Base-by-base conservation (phyloP, 345 rosid genomes). In the Eucalyptus victrix region DNA sequence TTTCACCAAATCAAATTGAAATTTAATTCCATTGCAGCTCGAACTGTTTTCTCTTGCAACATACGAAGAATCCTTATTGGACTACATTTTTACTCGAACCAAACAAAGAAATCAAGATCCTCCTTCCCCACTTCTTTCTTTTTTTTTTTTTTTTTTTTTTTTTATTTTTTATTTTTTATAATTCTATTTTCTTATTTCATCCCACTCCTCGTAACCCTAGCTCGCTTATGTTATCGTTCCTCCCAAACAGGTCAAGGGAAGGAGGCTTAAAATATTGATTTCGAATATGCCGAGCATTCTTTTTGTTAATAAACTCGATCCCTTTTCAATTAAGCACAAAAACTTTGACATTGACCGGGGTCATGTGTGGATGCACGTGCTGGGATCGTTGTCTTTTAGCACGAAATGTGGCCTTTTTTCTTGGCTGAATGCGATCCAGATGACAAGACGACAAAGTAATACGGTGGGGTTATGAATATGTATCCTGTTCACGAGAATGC, bases 111-210 rank as follows among this genome's bases (percentile, higher is more conserved):
- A 1, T n/a, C 76, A 4, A 15, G 37, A 65, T n/a, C 21, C 26
- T 34, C 14, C 2, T 69, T 67, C 42, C 23, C 28, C 23, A 8
- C 51, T 53, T 21, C 10, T 54, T 21, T 1, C 19, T 53, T 0
- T 50, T 50, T 1, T 49, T 49, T 3, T 49, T 49, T 12, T 50
- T 17, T 3, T 54, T 21, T 0, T 53, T 51, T 0, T 53, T 53
- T 2, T 53, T 51, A 1, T 6, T 17, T 16, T 51, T 51, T 17
- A 2, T 56, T 56, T 24, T 23, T 56, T 8, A 2, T 65, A 9
- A 67, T 17, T 67, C 7, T 17, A 69, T 34, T 32, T 65, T 69
- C 44, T 69, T 72, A 17, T 72, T 19, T 37, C 81, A 37, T 34
- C 40, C 45, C 81, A 72, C 6, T 72, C 81, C 81, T 37, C 81